A percentile compares a stretch with the other conserved stretches of the same genome.
phyloP scores from a whole-genome alignment of 2,329 filamentous ascomycete genomes.

The Teratosphaeria nubilosa region DNA sequence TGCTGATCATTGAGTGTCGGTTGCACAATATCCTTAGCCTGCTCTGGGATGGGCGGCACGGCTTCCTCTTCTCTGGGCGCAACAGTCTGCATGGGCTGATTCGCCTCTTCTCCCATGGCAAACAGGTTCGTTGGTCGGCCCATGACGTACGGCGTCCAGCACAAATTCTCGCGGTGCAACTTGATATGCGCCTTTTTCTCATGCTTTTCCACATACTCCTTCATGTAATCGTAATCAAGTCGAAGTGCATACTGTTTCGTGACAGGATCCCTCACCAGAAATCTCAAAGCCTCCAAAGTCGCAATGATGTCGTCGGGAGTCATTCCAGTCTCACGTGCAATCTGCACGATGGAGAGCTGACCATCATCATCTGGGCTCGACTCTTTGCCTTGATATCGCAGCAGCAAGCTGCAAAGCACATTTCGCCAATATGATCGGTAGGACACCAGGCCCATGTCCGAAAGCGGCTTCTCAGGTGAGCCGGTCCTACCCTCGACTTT shows the following conservation, averaged over 20 bases:
- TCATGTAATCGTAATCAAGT: slow-evolving; percentile 75
- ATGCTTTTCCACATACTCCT: slow-evolving; percentile 80
- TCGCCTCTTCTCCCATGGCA: slow-evolving; percentile 27
- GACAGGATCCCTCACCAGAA: slow-evolving; percentile 77
- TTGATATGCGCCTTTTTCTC: slow-evolving; percentile 80
- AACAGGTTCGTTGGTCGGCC: slow-evolving; percentile 47
- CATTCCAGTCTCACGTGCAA: slow-evolving; percentile 87
- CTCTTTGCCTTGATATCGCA: slow-evolving; percentile 44
- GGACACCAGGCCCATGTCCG: slow-evolving; percentile 94
- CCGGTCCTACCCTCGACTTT: slow-evolving; percentile 88
- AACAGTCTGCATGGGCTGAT: slow-evolving; percentile 58
- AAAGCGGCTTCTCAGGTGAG: slow-evolving; percentile 92
- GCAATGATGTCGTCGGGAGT: slow-evolving; percentile 94
- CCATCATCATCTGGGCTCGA: neutral
- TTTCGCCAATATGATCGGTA: slow-evolving; percentile 97
- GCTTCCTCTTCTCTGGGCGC: slow-evolving; percentile 64
- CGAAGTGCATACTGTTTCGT: slow-evolving; percentile 84
- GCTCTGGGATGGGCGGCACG: slow-evolving; percentile 37
- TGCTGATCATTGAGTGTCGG: slow-evolving; percentile 17
- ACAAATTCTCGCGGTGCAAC: slow-evolving; percentile 67
- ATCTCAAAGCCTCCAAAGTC: slow-evolving; percentile 78
- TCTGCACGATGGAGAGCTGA: slow-evolving; percentile 46
- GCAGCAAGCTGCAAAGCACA: slow-evolving; percentile 73
- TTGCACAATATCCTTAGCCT: slow-evolving; percentile 36
- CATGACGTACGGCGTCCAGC: slow-evolving; percentile 98